A percentile compares a stretch with the other conserved stretches of the same genome.
Conservation (phyloP, 176 grass and related monocot species). For the Tillandsia fasciculata region DNA sequence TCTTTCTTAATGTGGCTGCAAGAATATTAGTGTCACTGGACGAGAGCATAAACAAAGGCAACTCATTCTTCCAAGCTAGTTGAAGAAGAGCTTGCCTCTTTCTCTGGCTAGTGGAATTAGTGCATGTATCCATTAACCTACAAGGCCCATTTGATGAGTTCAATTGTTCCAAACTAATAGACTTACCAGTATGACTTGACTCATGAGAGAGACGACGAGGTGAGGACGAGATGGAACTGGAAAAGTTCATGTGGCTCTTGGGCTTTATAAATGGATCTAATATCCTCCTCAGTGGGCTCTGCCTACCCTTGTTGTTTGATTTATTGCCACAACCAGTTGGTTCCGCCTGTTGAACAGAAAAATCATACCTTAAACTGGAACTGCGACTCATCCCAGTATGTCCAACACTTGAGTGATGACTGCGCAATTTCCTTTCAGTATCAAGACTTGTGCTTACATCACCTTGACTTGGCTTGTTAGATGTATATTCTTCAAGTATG, state of each 20-base stretch:
- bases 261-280: slow-evolving; percentile 79
- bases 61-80: slow-evolving; percentile 68
- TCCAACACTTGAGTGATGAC: slow-evolving; percentile 22
- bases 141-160: slow-evolving; percentile 24
- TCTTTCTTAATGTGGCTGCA: slow-evolving; percentile 57
- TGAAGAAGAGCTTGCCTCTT: slow-evolving; percentile 66
- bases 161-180: slow-evolving; percentile 22
- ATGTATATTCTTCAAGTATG: slow-evolving; percentile 2
- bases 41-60: slow-evolving; percentile 88
- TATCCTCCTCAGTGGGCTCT: slow-evolving; percentile 84
- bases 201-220: slow-evolving; percentile 38
- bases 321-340: slow-evolving; percentile 26
- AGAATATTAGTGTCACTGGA: slow-evolving; percentile 67
- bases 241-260: slow-evolving; percentile 24
- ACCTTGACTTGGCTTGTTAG: slow-evolving; percentile 8
- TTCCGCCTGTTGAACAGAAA: slow-evolving; percentile 18
- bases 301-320: slow-evolving; percentile 53
- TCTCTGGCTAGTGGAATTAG: slow-evolving; percentile 27
- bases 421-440: slow-evolving; percentile 17
- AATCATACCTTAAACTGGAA: slow-evolving; percentile 48
- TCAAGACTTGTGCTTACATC: slow-evolving; percentile 30
- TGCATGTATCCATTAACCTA: slow-evolving; percentile 39
- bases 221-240: slow-evolving; percentile 30
- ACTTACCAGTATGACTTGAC: slow-evolving; percentile 21
- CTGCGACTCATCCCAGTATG: slow-evolving; percentile 37